Conservation (phyloP, 2,329 filamentous ascomycete species). For the Diplodia corticola region DNA sequence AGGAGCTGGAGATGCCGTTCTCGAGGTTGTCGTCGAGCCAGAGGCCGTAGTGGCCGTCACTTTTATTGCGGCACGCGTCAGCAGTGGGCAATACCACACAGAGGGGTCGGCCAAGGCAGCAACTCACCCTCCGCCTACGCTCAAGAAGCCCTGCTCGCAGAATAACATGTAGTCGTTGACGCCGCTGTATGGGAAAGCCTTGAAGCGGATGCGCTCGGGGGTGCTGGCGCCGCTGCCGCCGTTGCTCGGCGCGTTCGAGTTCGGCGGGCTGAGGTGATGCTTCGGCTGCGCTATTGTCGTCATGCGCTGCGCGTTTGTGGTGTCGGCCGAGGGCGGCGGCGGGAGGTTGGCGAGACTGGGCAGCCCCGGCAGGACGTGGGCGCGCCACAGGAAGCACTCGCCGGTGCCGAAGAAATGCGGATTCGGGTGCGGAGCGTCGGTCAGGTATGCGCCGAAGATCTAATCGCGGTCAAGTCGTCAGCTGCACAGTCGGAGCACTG, state of each 20-base stretch:
- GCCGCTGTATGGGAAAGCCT: conserved; percentile 93
- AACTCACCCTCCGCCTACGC: conserved; percentile 73
- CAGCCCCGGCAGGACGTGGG: conserved; percentile 62
- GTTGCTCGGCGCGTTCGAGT: conserved; percentile 28
- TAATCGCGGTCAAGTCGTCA: conserved; percentile 27
- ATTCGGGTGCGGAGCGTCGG: conserved; percentile 78
- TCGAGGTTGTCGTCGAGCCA: conserved; percentile 90
- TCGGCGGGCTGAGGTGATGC: conserved; percentile 34
- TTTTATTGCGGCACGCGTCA: conserved; percentile 24
- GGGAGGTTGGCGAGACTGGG: conserved; percentile 58
- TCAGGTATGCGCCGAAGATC: conserved; percentile 91
- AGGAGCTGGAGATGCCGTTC: conserved; percentile 77
- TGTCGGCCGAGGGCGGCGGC: conserved; percentile 68
- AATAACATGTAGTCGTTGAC: conserved; percentile 97
- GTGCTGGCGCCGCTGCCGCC: conserved; percentile 54
- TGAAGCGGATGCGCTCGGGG: conserved; percentile 83
- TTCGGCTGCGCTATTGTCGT: conserved; percentile 54
- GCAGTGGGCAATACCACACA: not conserved
- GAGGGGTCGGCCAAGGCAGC: too few species aligned
- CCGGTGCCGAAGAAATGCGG: conserved; percentile 92
- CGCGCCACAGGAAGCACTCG: conserved; percentile 91
- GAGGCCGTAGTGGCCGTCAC: conserved; percentile 84
- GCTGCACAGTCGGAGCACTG: not conserved
- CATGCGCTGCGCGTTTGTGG: conserved; percentile 60
- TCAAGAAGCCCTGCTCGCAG: conserved; percentile 82